These are phyloP conservation scores for Schoenoplectus tabernaemontani DNA, from an alignment of 202 grass and related monocot species.

Conservation along the genomic window DNA sequence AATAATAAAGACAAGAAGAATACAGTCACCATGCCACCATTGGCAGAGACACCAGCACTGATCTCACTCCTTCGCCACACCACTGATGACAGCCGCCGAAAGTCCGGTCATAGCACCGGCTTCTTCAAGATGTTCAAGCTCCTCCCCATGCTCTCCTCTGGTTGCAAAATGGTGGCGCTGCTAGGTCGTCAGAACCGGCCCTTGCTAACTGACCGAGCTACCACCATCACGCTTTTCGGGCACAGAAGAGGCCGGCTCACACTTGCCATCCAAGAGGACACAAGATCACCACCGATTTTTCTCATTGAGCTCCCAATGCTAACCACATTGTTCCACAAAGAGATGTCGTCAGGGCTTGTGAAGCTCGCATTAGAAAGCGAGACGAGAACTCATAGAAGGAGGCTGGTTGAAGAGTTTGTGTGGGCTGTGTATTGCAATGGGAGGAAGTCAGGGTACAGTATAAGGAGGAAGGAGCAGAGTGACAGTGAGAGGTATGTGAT, in stretches of 20 bases:
- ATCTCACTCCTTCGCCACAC: slow-evolving; percentile 56
- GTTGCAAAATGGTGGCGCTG: slow-evolving; percentile 94
- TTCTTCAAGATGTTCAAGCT: slow-evolving; percentile 98
- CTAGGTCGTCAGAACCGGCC: slow-evolving; percentile 58
- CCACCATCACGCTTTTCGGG: slow-evolving; percentile 76
- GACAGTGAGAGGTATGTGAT: slow-evolving; percentile 71
- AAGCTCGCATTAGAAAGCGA: slow-evolving; percentile 97
- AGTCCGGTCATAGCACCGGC: slow-evolving; percentile 22
- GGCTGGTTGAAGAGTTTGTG: slow-evolving; percentile 79
- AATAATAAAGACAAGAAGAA: background rate
- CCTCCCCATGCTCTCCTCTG: slow-evolving; percentile 76
- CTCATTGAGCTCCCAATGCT: slow-evolving; percentile 90
- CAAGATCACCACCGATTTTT: slow-evolving; percentile 69
- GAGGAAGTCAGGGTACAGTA: slow-evolving; percentile 77
- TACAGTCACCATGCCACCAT: slow-evolving; percentile 41
- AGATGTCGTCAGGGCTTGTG: slow-evolving; percentile 62
- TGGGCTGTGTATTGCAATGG: slow-evolving; percentile 98
- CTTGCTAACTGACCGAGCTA: slow-evolving; percentile 73
- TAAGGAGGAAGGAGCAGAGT: slow-evolving; percentile 72
- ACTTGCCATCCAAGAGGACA: slow-evolving; percentile 92
- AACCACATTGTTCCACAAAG: slow-evolving; percentile 76
- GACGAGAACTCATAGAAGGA: slow-evolving; percentile 57
- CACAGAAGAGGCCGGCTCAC: slow-evolving; percentile 69
- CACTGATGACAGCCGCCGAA: slow-evolving; percentile 45
- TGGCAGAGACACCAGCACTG: slow-evolving; percentile 46